A percentile compares a stretch with the other conserved stretches of the same genome.
Evolutionary conservation across 2,329 filamentous ascomycete genomes (phyloP).

Genomic region (Xylariaceae sp.): DNA sequence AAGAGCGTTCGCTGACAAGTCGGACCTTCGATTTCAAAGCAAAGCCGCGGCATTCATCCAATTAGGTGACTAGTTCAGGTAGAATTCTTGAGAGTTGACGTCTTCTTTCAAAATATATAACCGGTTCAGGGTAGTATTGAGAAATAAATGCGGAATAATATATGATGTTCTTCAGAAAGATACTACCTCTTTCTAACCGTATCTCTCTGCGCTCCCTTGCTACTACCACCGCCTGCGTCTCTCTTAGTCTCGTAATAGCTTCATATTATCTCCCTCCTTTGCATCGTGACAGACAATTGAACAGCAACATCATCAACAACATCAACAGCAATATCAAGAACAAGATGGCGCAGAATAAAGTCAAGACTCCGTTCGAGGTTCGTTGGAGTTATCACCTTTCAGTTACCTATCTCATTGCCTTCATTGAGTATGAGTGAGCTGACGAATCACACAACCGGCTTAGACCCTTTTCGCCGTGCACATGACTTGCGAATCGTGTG

Average conservation of each 20-base stretch:
- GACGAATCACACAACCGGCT: slow-evolving; percentile 28
- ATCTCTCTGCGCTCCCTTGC: slow-evolving; percentile 26
- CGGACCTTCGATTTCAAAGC: slow-evolving; percentile 35
- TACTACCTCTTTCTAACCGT: slow-evolving; percentile 13
- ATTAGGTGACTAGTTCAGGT: slow-evolving; percentile 18
- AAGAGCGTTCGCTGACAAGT: too few relatives aligned
- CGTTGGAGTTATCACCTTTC: slow-evolving; percentile 13
- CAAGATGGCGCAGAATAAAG: slow-evolving; percentile 29
- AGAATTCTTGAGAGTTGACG: too few relatives aligned
- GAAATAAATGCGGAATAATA: background rate
- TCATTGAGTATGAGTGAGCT: slow-evolving; percentile 12
- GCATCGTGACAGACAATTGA: slow-evolving; percentile 22
- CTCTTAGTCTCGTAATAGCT: slow-evolving; percentile 24
- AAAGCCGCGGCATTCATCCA: slow-evolving; percentile 20
- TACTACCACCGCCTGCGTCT: slow-evolving; percentile 21
- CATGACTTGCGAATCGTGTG: slow-evolving; percentile 83
- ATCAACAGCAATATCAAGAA: background rate
- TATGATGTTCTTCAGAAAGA: slow-evolving; percentile 26
- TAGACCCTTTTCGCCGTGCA: slow-evolving; percentile 94
- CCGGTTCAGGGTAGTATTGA: too few relatives aligned
- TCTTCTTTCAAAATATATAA: too few relatives aligned
- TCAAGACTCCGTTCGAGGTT: slow-evolving; percentile 35
- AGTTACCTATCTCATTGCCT: slow-evolving; percentile 1
- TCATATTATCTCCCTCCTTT: slow-evolving; percentile 23
- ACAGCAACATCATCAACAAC: slow-evolving; percentile 8